Base-by-base conservation (phyloP, 2,329 filamentous ascomycete genomes). In the Ceratocystis diversiconidia region DNA sequence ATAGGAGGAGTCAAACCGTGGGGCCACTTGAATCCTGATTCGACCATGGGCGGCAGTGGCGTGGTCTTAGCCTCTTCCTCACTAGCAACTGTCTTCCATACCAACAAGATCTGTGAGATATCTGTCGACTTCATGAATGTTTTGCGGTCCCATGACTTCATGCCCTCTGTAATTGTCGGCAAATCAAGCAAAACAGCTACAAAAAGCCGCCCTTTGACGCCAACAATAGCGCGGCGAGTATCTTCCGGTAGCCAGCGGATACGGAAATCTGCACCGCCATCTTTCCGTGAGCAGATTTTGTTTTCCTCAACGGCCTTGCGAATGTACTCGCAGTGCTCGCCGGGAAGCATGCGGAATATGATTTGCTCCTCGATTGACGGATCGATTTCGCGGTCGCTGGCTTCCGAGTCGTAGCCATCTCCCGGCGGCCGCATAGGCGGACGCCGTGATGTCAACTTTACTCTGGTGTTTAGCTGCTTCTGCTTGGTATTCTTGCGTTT, bases 381-480 rank as follows among this genome's bases (percentile, higher is more conserved):
- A 72, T 99, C 94, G 8, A 79, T 76, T 74, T 99, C 94, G 15
- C 87, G 85, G 72, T 97, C 94, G 65, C 91, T 94, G 12, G 92
- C 90, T 75, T 97, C 94, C 2, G 92, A 96, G 73, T 99, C 94
- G 75, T 97, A 99, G 6, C 92, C 94, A 65, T 95, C 90, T 63
- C 94, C 94, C 1, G 84, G 82, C 4, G 85, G 85, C 69, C 89
- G 83, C 41, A 82, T 78, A 5, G 89, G 87, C 1, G 83, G 80
- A 69, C 85, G 82, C 73, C 79, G 74, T 22, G 75, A 71, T 25
- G 75, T 77, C 59, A 72, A 71, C 52, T 75, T 74, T 60, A 83
- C 77, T 72, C 82, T 85, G 65, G 85, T 80, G n/a, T 28, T 30
- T 19, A 55, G 50, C 17, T 61, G 64, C 43, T 68, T 68, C 25